Evolutionary conservation across 768 basidiomycete species (phyloP).

Genomic region (Leccinum olivaceopallidum): DNA sequence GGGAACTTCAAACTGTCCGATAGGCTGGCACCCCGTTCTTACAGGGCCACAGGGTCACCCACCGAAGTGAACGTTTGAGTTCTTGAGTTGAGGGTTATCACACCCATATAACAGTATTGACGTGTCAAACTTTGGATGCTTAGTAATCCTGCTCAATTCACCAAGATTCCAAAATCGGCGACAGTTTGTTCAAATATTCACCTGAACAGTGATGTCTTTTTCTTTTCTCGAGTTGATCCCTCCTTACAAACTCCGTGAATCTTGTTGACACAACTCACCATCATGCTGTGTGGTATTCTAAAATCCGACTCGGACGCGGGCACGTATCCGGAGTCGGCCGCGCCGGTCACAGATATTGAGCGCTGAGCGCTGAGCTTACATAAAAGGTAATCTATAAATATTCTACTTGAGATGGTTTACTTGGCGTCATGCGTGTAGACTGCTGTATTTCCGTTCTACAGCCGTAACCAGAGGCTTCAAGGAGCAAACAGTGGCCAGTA

Average conservation of each 20-base stretch:
- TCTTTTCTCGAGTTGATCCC: background rate
- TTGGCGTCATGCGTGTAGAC: background rate
- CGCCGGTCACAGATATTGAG: no score
- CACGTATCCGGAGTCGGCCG: background rate
- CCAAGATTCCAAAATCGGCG: background rate
- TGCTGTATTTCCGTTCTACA: slow-evolving; percentile 28
- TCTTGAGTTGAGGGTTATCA: background rate
- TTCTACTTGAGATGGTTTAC: background rate
- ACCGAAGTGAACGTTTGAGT: background rate
- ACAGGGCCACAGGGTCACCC: background rate
- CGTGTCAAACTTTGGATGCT: background rate
- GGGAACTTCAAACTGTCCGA: background rate
- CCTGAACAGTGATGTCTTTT: background rate
- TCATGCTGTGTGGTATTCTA: background rate
- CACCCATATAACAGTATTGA: background rate
- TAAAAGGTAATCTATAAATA: slow-evolving; percentile 9
- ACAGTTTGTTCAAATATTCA: background rate
- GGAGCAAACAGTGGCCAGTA: background rate
- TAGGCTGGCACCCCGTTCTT: no score
- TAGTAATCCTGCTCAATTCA: background rate
- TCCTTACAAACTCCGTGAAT: background rate
- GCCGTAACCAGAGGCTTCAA: slow-evolving; percentile 8
- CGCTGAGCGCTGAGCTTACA: background rate
- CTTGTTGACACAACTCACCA: slow-evolving; percentile 8
- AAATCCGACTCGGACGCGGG: slow-evolving; percentile 1